Evolutionary conservation across 805 yeast genomes (phyloP).

Genomic region (Candida endomychidarum): DNA sequence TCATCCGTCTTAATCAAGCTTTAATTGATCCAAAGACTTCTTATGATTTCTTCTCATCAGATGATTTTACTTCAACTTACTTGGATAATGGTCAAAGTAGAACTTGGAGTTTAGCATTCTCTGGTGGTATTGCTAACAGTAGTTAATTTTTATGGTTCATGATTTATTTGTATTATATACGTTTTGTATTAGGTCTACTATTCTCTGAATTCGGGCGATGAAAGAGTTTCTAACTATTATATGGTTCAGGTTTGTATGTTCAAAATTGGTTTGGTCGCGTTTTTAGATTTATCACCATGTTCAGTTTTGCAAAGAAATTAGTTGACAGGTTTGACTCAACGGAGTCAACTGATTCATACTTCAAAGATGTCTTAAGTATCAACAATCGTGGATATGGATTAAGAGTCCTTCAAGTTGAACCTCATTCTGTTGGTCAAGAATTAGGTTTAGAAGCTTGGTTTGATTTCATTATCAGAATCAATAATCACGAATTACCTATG

Average conservation of each 20-base stretch:
- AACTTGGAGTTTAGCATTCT: slow-evolving; percentile 61
- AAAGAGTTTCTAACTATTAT: too few relatives aligned
- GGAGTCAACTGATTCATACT: slow-evolving; percentile 32
- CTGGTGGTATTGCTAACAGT: slow-evolving; percentile 46
- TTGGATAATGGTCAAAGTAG: slow-evolving; percentile 63
- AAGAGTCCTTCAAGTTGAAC: slow-evolving; percentile 37
- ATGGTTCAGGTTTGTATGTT: too few relatives aligned
- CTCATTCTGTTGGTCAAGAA: slow-evolving; percentile 35
- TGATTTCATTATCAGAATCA: slow-evolving; percentile 80
- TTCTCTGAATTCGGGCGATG: too few relatives aligned
- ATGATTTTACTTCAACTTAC: slow-evolving; percentile 27
- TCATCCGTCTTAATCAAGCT: slow-evolving; percentile 74
- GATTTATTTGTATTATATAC: slow-evolving; percentile 5
- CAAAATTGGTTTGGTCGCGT: too few relatives aligned
- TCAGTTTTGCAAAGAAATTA: slow-evolving; percentile 44
- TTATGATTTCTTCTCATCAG: slow-evolving; percentile 54
- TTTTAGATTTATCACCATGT: slow-evolving; percentile 24
- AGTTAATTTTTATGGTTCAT: slow-evolving; percentile 9
- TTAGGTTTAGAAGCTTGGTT: slow-evolving; percentile 73
- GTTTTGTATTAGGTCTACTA: background rate
- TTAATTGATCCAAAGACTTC: slow-evolving; percentile 65
- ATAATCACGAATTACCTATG: slow-evolving; percentile 63
- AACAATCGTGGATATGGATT: slow-evolving; percentile 44
- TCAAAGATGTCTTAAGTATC: slow-evolving; percentile 27
- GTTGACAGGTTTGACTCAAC: slow-evolving; percentile 37